These are phyloP conservation scores for Umbilicus rupestris DNA, from an alignment of 164 flowering plant species.

Conservation along the genomic window DNA sequence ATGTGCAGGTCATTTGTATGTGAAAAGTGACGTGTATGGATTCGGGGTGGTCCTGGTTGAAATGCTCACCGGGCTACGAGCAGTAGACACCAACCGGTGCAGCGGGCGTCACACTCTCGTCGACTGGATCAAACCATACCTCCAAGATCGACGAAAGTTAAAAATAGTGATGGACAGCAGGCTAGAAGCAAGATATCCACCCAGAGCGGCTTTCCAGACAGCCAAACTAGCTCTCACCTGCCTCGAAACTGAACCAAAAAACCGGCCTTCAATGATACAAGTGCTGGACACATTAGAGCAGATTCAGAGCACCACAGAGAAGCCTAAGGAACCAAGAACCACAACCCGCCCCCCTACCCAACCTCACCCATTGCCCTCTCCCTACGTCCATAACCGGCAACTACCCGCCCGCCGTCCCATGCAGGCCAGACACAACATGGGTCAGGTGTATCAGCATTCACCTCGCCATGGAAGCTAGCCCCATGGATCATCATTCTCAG, in stretches of 20 bases:
- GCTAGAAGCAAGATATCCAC: conserved; percentile 34
- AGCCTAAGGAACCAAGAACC: conserved; percentile 11
- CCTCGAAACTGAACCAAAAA: conserved; percentile 26
- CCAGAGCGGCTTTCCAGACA: conserved; percentile 24
- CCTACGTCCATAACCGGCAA: background rate
- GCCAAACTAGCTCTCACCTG: conserved; percentile 32
- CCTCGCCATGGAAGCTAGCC: background rate
- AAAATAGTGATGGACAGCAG: conserved; percentile 30
- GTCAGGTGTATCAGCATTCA: background rate
- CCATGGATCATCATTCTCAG: background rate
- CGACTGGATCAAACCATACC: conserved; percentile 32
- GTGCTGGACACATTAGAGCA: conserved; percentile 26
- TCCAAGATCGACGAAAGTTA: conserved; percentile 22
- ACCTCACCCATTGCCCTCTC: background rate
- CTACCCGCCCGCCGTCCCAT: background rate
- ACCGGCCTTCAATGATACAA: conserved; percentile 37
- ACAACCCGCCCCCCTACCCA: background rate
- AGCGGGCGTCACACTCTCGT: conserved; percentile 25
- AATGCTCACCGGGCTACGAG: conserved; percentile 39
- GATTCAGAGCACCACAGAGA: conserved; percentile 19
- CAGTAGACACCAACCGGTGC: conserved; percentile 31
- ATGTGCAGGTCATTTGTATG: conserved; percentile 6
- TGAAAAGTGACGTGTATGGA: conserved; percentile 40
- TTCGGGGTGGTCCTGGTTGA: conserved; percentile 47
- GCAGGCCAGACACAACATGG: background rate